Evolutionary conservation across 2,329 filamentous ascomycete genomes (phyloP), one percentile per base, ranked within the genome.

Genomic region (Mycosphaerella sp.): DNA sequence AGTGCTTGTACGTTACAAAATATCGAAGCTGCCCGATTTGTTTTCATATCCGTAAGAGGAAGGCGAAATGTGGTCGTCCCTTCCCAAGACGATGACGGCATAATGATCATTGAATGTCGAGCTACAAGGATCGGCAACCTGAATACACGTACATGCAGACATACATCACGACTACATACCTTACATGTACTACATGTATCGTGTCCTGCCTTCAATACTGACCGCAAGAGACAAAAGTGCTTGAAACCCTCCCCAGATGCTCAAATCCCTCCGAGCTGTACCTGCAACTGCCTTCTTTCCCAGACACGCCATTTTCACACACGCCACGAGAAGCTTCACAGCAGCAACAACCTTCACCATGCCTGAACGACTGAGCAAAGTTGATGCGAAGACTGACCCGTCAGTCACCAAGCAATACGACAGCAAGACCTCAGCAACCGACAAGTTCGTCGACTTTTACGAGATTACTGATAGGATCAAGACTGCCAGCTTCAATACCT

Each of bases 371-470:
- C 45, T 62, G 17, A 56, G 63, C 53, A 73, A 77, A 56, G 61
- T 77, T 62, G 66, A 70, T 57, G 70, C 72, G 41, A 59, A 72
- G 55, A 72, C 65, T 44, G 76, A 78, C 60, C 75, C 76, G 26
- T 73, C 73, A 2, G 73, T 77, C 53, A 59, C 71, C n/a, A 78
- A 76, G 62, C 76, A 78, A 63, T 76, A 70, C 50, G 76, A 78
- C 63, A 67, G 62, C 48, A 60, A 72, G 32, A 71, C 74, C 4
- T 69, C 74, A 26, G 69, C 69, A 32, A 68, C 70, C n/a, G 62
- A 74, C 58, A 75, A 78, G 57, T 72, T 76, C 62, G 66, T 74
- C 49, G 73, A 78, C 47, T 71, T 78, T 47, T 78, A 74, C 67
- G 64, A 69, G 39, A 66, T 75, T n/a, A 70, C 71, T 43, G 76